Percentiles rank a stretch among this genome's conserved stretches.
phyloP scores from a whole-genome alignment of 257 asterid genomes.

The Echites panduratus region DNA sequence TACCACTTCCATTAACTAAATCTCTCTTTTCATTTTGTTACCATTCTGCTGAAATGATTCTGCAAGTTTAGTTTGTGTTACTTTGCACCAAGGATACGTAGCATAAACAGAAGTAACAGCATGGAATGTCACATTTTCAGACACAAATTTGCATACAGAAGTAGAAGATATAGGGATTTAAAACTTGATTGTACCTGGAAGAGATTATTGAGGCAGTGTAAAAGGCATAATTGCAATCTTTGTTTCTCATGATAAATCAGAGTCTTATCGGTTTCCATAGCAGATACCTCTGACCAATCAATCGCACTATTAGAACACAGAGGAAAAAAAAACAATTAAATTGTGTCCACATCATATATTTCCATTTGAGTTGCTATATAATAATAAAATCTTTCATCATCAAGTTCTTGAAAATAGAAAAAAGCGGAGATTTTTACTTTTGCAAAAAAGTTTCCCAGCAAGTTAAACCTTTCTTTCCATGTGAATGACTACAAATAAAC shows the following conservation, averaged over 20 bases:
- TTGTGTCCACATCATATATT: neutral
- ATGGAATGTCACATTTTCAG: neutral
- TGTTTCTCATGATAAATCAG: slow-evolving; percentile 81
- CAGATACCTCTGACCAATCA: neutral
- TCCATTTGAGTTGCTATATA: neutral
- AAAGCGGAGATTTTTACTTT: neutral
- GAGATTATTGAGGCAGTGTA: slow-evolving; percentile 90
- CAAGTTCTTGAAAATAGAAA: neutral
- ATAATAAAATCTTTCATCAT: neutral
- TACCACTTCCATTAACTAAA: neutral
- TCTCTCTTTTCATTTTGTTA: neutral
- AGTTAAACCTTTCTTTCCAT: neutral
- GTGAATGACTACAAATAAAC: neutral
- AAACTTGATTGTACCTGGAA: slow-evolving; percentile 56
- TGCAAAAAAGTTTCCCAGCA: neutral
- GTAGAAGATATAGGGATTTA: neutral
- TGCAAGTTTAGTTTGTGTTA: neutral
- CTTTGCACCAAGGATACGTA: neutral
- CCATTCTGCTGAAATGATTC: neutral
- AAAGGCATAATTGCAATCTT: slow-evolving; percentile 69
- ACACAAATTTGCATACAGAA: neutral
- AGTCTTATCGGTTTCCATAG: slow-evolving; percentile 41
- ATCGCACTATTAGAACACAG: neutral
- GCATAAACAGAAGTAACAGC: neutral
- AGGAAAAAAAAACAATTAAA: neutral